Evolutionary conservation across 2,329 filamentous ascomycete genomes (phyloP).

Genomic region (Scedosporium apiospermum): DNA sequence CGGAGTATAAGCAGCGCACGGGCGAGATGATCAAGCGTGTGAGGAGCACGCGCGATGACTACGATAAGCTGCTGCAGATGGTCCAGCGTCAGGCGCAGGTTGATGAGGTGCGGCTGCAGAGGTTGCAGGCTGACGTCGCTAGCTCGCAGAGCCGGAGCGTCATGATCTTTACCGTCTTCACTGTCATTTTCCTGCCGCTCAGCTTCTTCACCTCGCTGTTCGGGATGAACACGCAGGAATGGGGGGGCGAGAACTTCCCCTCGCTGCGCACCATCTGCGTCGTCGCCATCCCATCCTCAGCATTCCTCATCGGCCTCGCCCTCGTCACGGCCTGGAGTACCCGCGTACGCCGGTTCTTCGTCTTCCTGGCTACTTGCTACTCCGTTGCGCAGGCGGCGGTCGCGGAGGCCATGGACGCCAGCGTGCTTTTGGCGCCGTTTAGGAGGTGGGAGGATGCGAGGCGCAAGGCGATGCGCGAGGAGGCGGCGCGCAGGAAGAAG

Average conservation of each 20-base stretch:
- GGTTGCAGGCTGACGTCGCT: constrained; percentile 53
- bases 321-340: constrained; percentile 48
- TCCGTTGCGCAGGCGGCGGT: not conserved
- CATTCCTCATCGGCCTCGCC: constrained; percentile 36
- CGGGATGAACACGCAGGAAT: constrained; percentile 55
- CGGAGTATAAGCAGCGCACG: constrained; percentile 44
- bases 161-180: constrained; percentile 57
- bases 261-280: constrained; percentile 34
- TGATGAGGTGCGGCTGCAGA: constrained; percentile 53
- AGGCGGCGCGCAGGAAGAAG: constrained; percentile 2
- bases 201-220: constrained; percentile 58
- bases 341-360: constrained; percentile 24
- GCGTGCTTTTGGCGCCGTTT: not conserved
- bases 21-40: constrained; percentile 51
- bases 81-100: constrained; percentile 58
- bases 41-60: constrained; percentile 48
- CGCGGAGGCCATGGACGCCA: not conserved
- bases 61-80: constrained; percentile 57
- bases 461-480: not conserved
- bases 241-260: constrained; percentile 39
- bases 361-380: constrained; percentile 11
- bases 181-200: constrained; percentile 53
- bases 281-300: constrained; percentile 38
- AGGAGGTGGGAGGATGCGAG: not conserved
- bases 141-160: constrained; percentile 52